Percentiles rank a stretch among this genome's conserved stretches.
Evolutionary conservation across 805 yeast genomes (phyloP).

Genomic region (Zygosaccharomyces kombuchaensis): DNA sequence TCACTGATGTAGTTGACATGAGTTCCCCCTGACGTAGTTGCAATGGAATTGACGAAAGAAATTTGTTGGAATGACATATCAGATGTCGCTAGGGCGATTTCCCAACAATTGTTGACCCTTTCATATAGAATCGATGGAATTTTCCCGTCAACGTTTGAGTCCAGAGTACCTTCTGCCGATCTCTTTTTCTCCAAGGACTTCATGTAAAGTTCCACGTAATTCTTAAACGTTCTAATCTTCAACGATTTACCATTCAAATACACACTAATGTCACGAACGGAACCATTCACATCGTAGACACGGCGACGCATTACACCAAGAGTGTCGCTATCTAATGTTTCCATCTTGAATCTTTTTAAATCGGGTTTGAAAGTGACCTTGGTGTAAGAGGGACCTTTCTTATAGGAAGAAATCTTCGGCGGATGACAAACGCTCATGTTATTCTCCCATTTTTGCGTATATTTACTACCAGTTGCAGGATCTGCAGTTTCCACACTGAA

Average conservation of each 20-base stretch:
- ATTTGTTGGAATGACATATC: constrained; percentile 90
- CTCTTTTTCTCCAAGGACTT: constrained; percentile 58
- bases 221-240: constrained; percentile 70
- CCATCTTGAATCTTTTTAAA: constrained; percentile 78
- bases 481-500: constrained; percentile 90
- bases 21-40: constrained; percentile 96
- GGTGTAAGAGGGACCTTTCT: constrained; percentile 69
- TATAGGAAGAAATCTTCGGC: constrained; percentile 58
- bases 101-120: constrained; percentile 86
- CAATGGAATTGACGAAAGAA: constrained; percentile 95
- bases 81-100: constrained; percentile 88
- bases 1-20: constrained; percentile 86
- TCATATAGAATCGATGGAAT: constrained; percentile 72
- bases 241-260: constrained; percentile 70
- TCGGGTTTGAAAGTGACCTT: constrained; percentile 88
- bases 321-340: constrained; percentile 73
- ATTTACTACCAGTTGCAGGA: constrained; percentile 52
- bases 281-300: constrained; percentile 93
- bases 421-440: constrained; percentile 78
- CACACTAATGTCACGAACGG: constrained; percentile 78
- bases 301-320: constrained; percentile 84
- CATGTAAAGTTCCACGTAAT: constrained; percentile 84
- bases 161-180: constrained; percentile 36
- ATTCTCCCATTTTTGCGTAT: constrained; percentile 78
- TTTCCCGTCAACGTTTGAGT: constrained; percentile 32